Evolutionary conservation across 2,329 filamentous ascomycete species (phyloP).

Genomic region (Mycosphaerella sp.): DNA sequence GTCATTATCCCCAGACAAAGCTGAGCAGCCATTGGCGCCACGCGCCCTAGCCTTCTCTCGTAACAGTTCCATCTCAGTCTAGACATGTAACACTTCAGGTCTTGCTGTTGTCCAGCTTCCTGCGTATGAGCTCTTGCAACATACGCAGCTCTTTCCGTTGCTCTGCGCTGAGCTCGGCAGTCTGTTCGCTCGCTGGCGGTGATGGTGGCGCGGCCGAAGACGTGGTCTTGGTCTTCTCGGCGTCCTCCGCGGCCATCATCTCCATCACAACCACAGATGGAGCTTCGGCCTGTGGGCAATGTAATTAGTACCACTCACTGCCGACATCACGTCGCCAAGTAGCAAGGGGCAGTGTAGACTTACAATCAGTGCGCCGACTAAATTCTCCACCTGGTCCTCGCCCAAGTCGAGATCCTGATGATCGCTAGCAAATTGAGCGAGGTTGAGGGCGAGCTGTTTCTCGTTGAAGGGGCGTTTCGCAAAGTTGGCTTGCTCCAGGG

Average conservation of each 20-base stretch:
- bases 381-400: slow-evolving; percentile 40
- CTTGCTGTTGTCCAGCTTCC: slow-evolving; percentile 29
- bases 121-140: slow-evolving; percentile 34
- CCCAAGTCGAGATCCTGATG: slow-evolving; percentile 46
- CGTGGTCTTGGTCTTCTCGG: slow-evolving; percentile 21
- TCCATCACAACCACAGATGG: slow-evolving; percentile 37
- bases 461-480: slow-evolving; percentile 50
- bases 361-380: slow-evolving; percentile 59
- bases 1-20: too few relatives aligned
- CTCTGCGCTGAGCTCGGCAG: slow-evolving; percentile 30
- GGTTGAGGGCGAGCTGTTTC: slow-evolving; percentile 59
- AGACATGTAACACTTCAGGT: slow-evolving; percentile 16
- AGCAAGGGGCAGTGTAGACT: slow-evolving; percentile 35
- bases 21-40: too few relatives aligned
- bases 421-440: slow-evolving; percentile 52
- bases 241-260: slow-evolving; percentile 32
- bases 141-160: slow-evolving; percentile 31
- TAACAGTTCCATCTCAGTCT: background rate
- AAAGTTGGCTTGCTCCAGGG: slow-evolving; percentile 35
- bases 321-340: slow-evolving; percentile 21
- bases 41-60: background rate
- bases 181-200: slow-evolving; percentile 31
- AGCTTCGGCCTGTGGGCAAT: slow-evolving; percentile 36
- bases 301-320: slow-evolving; percentile 23
- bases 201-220: slow-evolving; percentile 24